A percentile compares a stretch with the other conserved stretches of the same genome.
Evolutionary conservation across 1,284 basidiomycete genomes (phyloP).

Genomic region (Naganishia liquefaciens): DNA sequence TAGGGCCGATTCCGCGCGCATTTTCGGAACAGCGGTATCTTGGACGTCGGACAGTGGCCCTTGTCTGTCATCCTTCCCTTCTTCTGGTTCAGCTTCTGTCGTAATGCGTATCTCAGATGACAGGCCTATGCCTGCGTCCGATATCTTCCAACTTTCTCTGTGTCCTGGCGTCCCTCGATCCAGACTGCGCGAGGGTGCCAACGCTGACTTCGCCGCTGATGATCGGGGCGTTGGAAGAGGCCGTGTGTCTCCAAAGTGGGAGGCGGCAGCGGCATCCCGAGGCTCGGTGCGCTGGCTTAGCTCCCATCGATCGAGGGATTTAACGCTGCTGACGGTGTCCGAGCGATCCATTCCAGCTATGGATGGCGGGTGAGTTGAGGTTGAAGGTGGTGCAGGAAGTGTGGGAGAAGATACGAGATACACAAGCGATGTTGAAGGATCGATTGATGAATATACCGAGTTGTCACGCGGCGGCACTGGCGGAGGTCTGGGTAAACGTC

Average conservation of each 20-base stretch:
- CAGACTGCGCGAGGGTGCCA: slow-evolving; percentile 44
- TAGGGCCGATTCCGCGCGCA: no score
- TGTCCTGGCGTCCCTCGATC: slow-evolving; percentile 42
- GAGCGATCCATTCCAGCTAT: slow-evolving; percentile 42
- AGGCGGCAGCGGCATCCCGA: no score
- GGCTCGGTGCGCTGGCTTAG: no score
- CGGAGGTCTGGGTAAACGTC: background rate
- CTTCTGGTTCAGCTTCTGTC: no score
- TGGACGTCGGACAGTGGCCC: slow-evolving; percentile 6
- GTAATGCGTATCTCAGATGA: no score
- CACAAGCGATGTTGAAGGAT: no score
- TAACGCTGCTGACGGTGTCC: slow-evolving; percentile 49
- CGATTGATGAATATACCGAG: background rate
- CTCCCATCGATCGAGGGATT: slow-evolving; percentile 44
- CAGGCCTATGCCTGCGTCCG: no score
- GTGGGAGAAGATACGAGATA: background rate
- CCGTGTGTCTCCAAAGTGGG: slow-evolving; percentile 35
- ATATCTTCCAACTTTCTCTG: background rate
- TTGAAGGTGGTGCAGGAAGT: background rate
- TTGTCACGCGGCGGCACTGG: background rate
- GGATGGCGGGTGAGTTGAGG: background rate
- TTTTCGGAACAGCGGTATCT: slow-evolving; percentile 1
- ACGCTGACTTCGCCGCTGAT: slow-evolving; percentile 33
- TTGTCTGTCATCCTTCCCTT: no score
- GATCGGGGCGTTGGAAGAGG: slow-evolving; percentile 46